phyloP scores from a whole-genome alignment of 2,329 filamentous ascomycete genomes.

The Talaromyces sp. region DNA sequence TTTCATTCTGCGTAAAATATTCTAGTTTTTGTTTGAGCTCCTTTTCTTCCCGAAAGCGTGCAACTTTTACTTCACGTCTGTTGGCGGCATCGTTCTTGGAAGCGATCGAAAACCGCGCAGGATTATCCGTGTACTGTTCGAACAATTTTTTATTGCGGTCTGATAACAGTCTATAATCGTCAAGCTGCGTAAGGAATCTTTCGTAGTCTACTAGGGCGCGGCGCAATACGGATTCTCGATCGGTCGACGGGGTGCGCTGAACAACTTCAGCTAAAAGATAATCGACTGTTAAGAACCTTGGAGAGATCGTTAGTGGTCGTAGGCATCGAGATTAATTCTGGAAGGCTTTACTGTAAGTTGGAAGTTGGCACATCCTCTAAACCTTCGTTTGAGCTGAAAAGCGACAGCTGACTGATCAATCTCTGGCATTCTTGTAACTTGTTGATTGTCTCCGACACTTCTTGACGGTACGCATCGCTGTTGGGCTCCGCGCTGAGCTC shows the following conservation, averaged over 20 bases:
- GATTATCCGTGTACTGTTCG: conserved; percentile 69
- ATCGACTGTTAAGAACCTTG: conserved; percentile 70
- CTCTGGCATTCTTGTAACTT: conserved; percentile 71
- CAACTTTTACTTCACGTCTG: conserved; percentile 79
- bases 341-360: conserved; percentile 65
- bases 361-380: conserved; percentile 80
- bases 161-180: conserved; percentile 72
- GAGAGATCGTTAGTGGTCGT: conserved; percentile 22
- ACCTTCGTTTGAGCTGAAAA: conserved; percentile 89
- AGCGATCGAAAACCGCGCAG: conserved; percentile 69
- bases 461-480: conserved; percentile 63
- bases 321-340: not conserved
- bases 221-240: conserved; percentile 62
- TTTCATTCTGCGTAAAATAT: conserved; percentile 59
- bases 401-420: conserved; percentile 65
- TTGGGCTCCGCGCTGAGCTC: conserved; percentile 64
- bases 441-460: conserved; percentile 63
- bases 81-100: conserved; percentile 64
- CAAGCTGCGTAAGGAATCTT: conserved; percentile 69
- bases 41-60: conserved; percentile 80
- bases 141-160: conserved; percentile 65
- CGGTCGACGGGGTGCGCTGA: conserved; percentile 60
- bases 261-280: conserved; percentile 77
- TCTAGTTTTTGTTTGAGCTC: conserved; percentile 79
- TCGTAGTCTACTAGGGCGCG: conserved; percentile 70